Conservation (phyloP, 2,329 filamentous ascomycete species). For the Chrysoporthe puriensis region DNA sequence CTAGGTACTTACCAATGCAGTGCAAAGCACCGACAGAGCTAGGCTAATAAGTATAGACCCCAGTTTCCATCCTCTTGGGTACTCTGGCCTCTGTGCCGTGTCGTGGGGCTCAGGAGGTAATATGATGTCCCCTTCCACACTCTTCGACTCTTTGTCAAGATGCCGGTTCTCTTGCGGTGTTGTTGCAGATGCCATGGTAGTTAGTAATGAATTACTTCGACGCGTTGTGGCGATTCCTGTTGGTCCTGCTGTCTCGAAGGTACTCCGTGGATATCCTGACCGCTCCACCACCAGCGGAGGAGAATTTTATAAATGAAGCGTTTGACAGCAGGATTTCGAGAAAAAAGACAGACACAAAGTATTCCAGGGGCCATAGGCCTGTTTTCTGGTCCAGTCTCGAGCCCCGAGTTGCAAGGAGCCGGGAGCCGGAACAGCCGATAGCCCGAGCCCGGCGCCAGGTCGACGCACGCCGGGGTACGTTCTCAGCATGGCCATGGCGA, state of each 20-base stretch:
- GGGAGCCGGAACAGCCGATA: not conserved
- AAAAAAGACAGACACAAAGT: not conserved
- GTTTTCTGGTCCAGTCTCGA: not conserved
- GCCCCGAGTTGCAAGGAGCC: not conserved
- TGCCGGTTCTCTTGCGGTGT: not conserved
- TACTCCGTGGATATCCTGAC: not conserved
- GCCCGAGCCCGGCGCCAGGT: not conserved
- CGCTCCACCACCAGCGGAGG: not conserved
- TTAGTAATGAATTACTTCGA: not conserved
- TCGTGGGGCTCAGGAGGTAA: not conserved
- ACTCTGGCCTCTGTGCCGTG: not conserved
- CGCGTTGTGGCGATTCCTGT: not conserved
- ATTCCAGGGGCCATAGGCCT: not conserved
- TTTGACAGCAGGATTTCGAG: not conserved
- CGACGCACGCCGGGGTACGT: too few species aligned
- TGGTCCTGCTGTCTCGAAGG: not conserved
- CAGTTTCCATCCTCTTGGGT: not conserved
- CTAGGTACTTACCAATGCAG: not conserved
- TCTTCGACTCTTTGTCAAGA: not conserved
- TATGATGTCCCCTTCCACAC: not conserved
- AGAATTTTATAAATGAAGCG: not conserved
- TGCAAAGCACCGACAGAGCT: not conserved
- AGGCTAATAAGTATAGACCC: slow-evolving; percentile 2
- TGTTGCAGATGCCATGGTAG: not conserved
- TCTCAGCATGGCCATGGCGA: too few species aligned